These are phyloP conservation scores for Hibiscus syriacus DNA, from an alignment of 345 rosid genomes.

Conservation along the genomic window DNA sequence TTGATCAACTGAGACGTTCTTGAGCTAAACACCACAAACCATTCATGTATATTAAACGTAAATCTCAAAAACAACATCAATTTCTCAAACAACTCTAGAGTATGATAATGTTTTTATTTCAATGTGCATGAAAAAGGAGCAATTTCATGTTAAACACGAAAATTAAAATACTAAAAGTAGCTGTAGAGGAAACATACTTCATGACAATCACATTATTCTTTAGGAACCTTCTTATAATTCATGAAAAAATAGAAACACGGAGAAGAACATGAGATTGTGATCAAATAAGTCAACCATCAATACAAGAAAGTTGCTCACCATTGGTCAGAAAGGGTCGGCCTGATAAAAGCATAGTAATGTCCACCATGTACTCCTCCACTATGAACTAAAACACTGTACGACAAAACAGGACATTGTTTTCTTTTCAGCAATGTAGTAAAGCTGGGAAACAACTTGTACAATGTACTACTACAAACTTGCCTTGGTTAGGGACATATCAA, in stretches of 20 bases:
- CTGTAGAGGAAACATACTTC: background rate
- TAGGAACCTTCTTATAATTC: background rate
- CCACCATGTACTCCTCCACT: slow-evolving; percentile 99
- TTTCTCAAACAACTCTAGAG: background rate
- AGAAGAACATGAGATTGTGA: background rate
- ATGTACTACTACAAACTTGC: background rate
- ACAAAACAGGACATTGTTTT: slow-evolving; percentile 5
- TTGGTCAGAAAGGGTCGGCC: slow-evolving; percentile 87
- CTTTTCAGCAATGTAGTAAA: background rate
- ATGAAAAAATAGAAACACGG: background rate
- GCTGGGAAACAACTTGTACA: background rate
- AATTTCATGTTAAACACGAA: background rate
- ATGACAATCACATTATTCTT: background rate
- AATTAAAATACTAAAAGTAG: background rate
- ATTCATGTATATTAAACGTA: background rate
- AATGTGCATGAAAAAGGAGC: background rate
- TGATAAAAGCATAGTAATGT: slow-evolving; percentile 90
- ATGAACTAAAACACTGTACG: slow-evolving; percentile 82
- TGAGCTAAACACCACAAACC: background rate
- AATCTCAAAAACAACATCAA: background rate
- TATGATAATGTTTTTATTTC: background rate
- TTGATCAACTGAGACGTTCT: background rate
- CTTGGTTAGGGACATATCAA: background rate
- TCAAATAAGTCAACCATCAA: background rate
- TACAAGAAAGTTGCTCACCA: slow-evolving; percentile 42